These are phyloP conservation scores for Moesziomyces parantarcticus DNA, from an alignment of 1,284 basidiomycete species.

Conservation along the genomic window DNA sequence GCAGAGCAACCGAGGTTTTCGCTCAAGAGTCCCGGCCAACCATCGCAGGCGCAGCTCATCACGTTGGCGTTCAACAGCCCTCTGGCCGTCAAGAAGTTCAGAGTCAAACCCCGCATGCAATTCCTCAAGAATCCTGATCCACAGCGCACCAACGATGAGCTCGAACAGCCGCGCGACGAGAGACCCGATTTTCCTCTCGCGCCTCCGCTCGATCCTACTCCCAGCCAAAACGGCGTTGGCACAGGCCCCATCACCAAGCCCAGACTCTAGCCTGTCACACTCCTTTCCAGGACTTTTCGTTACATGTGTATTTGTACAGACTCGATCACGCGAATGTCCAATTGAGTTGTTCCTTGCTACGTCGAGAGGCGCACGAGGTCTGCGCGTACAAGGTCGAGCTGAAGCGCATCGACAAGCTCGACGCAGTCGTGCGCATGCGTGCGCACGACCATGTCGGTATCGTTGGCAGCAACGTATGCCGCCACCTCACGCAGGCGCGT, in stretches of 20 bases:
- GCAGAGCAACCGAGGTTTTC: constrained; percentile 30
- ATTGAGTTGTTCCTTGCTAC: neutral
- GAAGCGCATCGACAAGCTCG: constrained; percentile 26
- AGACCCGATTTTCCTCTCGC: constrained; percentile 21
- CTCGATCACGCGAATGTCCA: neutral
- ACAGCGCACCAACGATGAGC: constrained; percentile 25
- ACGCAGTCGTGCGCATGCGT: constrained; percentile 52
- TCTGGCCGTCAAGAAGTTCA: constrained; percentile 46
- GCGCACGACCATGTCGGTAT: constrained; percentile 52
- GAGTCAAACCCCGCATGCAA: constrained; percentile 61
- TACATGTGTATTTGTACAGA: constrained; percentile 4
- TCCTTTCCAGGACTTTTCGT: neutral
- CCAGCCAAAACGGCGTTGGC: neutral
- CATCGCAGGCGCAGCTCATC: constrained; percentile 52
- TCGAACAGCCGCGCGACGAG: constrained; percentile 48
- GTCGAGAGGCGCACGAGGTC: constrained; percentile 7
- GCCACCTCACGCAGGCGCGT: constrained; percentile 26
- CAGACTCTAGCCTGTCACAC: constrained; percentile 11
- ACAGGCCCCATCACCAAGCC: constrained; percentile 11
- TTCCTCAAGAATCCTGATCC: constrained; percentile 37
- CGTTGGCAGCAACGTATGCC: constrained; percentile 16
- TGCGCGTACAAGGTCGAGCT: constrained; percentile 17
- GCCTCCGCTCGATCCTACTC: constrained; percentile 8
- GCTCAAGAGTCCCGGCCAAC: constrained; percentile 31
- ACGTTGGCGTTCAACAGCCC: constrained; percentile 54